Base-by-base conservation (phyloP, 2,329 filamentous ascomycete genomes). In the Calycina marina region DNA sequence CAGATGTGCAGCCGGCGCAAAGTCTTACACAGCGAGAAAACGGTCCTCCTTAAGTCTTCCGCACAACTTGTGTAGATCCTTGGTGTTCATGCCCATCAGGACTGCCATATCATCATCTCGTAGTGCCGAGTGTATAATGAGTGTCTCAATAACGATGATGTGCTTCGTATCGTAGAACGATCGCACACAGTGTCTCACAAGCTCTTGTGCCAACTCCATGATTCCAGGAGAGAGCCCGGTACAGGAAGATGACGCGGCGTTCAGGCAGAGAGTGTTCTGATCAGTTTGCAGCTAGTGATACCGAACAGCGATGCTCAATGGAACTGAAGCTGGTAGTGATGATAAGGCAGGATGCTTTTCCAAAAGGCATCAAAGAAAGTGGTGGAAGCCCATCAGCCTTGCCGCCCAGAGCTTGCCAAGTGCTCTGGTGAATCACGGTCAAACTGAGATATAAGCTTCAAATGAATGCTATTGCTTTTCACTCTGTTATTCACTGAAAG, bases 51-150 rank as follows among this genome's bases (percentile, higher is more conserved):
- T 74, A 32, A 98, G 67, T 47, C 75, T 79, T 38, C 79, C 85
- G 54, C 83, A 88, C 17, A 93, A 70, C 55, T 88, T 92, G 53
- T 90, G 84, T 26, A 96, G 68, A 48, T 92, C 82, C 54, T 98
- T 96, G 25, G 77, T 76, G 53, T 93, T 88, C 59, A 92, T 85
- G 40, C 77, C 77, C 58, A 94, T 77, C 14, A 96, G 64, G 48
- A 84, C 77, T 26, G 82, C 80, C 40, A 98, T 65, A 50, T 98
- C 90, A 50, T 85, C 77, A 51, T 93, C 82, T 49, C 84, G 78
- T 38, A 96, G 67, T 62, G 69, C 81, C 57, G 69, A 76, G 57
- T 83, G 78, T 37, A 76, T 72, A 50, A 80, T 71, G 38, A 85
- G 68, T 41, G 85, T 82, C 62, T 92, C 79, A 46, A 90, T 62